Evolutionary conservation across 306 rosid genomes (phyloP).

Genomic region (Vigna unguiculata): DNA sequence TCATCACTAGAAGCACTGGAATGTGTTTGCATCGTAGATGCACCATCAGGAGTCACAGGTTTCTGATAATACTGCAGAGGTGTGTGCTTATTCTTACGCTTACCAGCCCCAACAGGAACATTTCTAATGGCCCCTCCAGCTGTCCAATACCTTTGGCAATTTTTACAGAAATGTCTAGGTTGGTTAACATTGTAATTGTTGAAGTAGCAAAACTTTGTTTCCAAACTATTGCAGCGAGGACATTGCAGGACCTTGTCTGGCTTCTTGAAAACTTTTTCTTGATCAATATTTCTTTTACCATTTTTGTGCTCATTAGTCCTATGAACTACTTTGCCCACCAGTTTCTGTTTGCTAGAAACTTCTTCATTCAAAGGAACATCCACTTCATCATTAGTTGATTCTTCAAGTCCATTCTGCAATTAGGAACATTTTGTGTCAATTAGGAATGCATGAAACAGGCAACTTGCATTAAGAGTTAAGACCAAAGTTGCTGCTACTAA

Average conservation of each 20-base stretch:
- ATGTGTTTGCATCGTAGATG: constrained; percentile 41
- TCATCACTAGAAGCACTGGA: constrained; percentile 17
- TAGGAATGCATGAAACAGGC: constrained; percentile 5
- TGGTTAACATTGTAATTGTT: constrained; percentile 72
- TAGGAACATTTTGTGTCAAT: constrained; percentile 32
- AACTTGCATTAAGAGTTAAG: constrained; percentile 2
- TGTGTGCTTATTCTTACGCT: constrained; percentile 61
- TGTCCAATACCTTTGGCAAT: constrained; percentile 78
- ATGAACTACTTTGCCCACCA: constrained; percentile 31
- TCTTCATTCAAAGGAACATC: constrained; percentile 32
- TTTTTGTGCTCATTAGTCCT: constrained; percentile 43
- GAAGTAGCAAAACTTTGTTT: constrained; percentile 74
- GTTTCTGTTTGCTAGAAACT: constrained; percentile 38
- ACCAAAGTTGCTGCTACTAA: constrained; percentile 30
- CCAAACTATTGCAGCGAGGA: constrained; percentile 71
- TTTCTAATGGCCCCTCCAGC: constrained; percentile 74
- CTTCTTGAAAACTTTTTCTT: constrained; percentile 57
- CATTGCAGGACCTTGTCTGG: constrained; percentile 67
- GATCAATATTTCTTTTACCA: constrained; percentile 44
- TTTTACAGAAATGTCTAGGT: constrained; percentile 74
- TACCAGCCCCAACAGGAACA: constrained; percentile 71
- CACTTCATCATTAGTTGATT: constrained; percentile 40
- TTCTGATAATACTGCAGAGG: constrained; percentile 38
- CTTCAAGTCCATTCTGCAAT: constrained; percentile 51
- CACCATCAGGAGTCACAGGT: constrained; percentile 39